Evolutionary conservation across 192 early-diverging fungal genomes (phyloP).

Genomic region (Backusella liffmaniae): DNA sequence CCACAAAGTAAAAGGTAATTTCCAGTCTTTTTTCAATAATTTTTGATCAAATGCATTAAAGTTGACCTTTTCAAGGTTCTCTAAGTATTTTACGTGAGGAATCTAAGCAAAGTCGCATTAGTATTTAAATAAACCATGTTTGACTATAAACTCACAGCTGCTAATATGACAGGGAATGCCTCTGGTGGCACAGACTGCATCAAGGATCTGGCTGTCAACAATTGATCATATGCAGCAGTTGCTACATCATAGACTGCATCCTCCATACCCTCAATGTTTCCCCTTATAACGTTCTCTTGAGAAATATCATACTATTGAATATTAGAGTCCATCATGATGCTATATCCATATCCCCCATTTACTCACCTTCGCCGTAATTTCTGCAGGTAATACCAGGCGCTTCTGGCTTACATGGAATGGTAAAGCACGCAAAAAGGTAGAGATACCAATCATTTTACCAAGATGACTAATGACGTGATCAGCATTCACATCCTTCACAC

Average conservation of each 20-base stretch:
- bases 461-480: slow-evolving; percentile 91
- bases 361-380: slow-evolving; percentile 74
- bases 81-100: slow-evolving; percentile 70
- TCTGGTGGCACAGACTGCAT: slow-evolving; percentile 52
- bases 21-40: slow-evolving; percentile 66
- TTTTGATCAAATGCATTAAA: slow-evolving; percentile 82
- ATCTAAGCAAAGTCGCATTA: slow-evolving; percentile 41
- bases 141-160: slow-evolving; percentile 46
- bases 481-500: slow-evolving; percentile 74
- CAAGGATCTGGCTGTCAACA: slow-evolving; percentile 66
- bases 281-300: slow-evolving; percentile 70
- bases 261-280: slow-evolving; percentile 58
- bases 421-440: slow-evolving; percentile 69
- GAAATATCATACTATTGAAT: slow-evolving; percentile 66
- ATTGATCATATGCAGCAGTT: slow-evolving; percentile 76
- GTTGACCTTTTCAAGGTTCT: slow-evolving; percentile 69
- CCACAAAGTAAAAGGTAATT: slow-evolving; percentile 62
- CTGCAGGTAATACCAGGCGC: slow-evolving; percentile 70
- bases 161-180: slow-evolving; percentile 72
- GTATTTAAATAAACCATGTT: neutral
- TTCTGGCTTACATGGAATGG: slow-evolving; percentile 71
- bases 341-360: neutral
- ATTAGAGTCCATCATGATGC: neutral
- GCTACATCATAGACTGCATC: slow-evolving; percentile 89
- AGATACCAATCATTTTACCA: slow-evolving; percentile 86